A percentile compares a stretch with the other conserved stretches of the same genome.
phyloP scores from a whole-genome alignment of 148 eudicot species.

The Vaccinium myrtillus region DNA sequence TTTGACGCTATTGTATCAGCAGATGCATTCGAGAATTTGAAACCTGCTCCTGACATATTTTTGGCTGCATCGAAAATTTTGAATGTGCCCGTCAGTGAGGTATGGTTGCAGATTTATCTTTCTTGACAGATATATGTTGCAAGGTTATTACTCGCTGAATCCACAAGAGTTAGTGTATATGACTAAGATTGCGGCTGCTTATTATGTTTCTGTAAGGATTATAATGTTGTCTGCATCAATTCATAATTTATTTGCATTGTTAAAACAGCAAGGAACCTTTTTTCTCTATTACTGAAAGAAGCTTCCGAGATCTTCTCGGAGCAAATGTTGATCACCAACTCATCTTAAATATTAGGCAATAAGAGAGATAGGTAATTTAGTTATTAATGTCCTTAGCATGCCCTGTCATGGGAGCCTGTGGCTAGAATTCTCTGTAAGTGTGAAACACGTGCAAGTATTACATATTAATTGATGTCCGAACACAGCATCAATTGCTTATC shows the following conservation, averaged over 20 bases:
- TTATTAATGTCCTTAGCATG: background rate
- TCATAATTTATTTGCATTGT: background rate
- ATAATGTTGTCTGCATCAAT: background rate
- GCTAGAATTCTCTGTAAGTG: background rate
- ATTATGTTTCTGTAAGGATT: background rate
- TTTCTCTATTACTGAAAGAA: background rate
- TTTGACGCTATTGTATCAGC: constrained; percentile 99
- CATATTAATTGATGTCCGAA: background rate
- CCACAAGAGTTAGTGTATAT: background rate
- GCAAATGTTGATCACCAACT: background rate
- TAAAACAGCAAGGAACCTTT: background rate
- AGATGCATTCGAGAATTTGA: constrained; percentile 92
- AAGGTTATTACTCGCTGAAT: background rate
- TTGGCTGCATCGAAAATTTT: constrained; percentile 81
- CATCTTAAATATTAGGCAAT: background rate
- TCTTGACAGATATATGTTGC: constrained; percentile 9
- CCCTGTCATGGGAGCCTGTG: background rate
- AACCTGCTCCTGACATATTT: constrained; percentile 98
- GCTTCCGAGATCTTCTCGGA: background rate
- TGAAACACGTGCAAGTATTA: background rate
- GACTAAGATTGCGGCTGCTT: constrained; percentile 3
- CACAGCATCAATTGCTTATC: background rate
- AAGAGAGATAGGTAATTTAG: background rate
- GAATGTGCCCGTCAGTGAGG: constrained; percentile 78
- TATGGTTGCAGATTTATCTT: constrained; percentile 24